Percentiles rank a stretch among this genome's conserved stretches.
phyloP scores from a whole-genome alignment of 495 filamentous ascomycete genomes.

The Podospora pseudocomata region DNA sequence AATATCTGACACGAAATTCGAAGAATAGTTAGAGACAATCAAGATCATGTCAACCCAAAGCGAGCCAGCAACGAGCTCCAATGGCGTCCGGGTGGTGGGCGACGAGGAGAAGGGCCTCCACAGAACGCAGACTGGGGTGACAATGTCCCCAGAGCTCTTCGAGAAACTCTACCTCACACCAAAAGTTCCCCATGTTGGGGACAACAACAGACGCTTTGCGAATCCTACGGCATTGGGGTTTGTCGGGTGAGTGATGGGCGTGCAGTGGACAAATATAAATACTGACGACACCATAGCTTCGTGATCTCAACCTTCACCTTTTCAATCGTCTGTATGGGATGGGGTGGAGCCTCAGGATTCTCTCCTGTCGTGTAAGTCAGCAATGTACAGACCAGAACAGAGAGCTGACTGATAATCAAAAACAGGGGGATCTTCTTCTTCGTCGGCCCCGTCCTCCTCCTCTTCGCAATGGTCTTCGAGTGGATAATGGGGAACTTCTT shows the following conservation, averaged over 20 bases:
- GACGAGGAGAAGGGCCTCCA: constrained; percentile 42
- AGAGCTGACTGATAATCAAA: neutral
- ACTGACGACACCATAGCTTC: constrained; percentile 35
- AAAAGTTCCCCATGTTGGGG: constrained; percentile 46
- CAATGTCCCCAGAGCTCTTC: constrained; percentile 53
- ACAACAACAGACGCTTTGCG: constrained; percentile 50
- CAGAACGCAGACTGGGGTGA: constrained; percentile 38
- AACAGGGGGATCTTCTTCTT: constrained; percentile 55
- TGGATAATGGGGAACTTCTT: constrained; percentile 54
- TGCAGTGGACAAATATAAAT: neutral
- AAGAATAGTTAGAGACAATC: neutral
- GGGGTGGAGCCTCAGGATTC: constrained; percentile 48
- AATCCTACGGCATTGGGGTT: constrained; percentile 54
- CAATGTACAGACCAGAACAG: neutral
- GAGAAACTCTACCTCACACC: constrained; percentile 57
- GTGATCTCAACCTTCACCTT: constrained; percentile 49
- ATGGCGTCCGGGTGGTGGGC: constrained; percentile 12
- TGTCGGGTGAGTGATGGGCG: constrained; percentile 37
- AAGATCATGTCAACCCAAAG: constrained; percentile 7
- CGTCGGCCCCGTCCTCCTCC: constrained; percentile 47
- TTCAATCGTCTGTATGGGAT: constrained; percentile 51
- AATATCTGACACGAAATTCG: neutral
- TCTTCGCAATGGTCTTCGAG: constrained; percentile 48
- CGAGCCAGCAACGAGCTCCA: constrained; percentile 9
- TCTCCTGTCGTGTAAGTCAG: constrained; percentile 47